Percentiles rank a stretch among this genome's conserved stretches.
phyloP scores from a whole-genome alignment of 768 basidiomycete species.

The Tylopilus rubrobrunneus region DNA sequence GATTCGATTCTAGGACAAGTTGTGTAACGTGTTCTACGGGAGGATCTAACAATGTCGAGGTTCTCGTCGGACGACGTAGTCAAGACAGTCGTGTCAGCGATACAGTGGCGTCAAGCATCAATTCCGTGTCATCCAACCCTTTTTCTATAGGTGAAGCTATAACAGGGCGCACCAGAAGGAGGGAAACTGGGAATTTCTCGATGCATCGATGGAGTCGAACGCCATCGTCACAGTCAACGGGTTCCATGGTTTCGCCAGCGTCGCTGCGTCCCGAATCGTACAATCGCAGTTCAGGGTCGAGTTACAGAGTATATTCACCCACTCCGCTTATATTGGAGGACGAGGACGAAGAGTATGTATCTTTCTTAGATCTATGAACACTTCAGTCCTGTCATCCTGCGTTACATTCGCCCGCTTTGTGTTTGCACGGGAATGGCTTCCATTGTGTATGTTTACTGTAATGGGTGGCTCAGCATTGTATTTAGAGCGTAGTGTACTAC shows the following conservation, averaged over 20 bases:
- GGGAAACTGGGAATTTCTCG: not conserved
- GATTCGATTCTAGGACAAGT: constrained; percentile 1
- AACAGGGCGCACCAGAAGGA: not conserved
- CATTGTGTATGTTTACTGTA: not conserved
- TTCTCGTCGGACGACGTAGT: not conserved
- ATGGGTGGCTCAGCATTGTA: not conserved
- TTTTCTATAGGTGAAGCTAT: not conserved
- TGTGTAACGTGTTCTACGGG: constrained; percentile 12
- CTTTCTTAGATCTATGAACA: constrained; percentile 23
- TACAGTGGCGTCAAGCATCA: not conserved
- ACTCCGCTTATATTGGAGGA: constrained; percentile 9
- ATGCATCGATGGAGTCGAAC: not conserved
- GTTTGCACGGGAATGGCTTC: not conserved
- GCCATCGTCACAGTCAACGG: not conserved
- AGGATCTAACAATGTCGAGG: not conserved
- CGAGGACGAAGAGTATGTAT: constrained; percentile 19
- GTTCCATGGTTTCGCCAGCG: not conserved
- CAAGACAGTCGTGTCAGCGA: not conserved
- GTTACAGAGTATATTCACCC: not conserved
- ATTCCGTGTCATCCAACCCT: constrained; percentile 1
- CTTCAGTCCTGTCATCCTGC: not conserved
- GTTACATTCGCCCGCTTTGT: not conserved
- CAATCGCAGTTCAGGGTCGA: not conserved
- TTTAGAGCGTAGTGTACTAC: not conserved
- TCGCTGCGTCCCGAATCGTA: not conserved